Base-by-base conservation (phyloP, 2,329 filamentous ascomycete genomes). In the Phialophora expanda region DNA sequence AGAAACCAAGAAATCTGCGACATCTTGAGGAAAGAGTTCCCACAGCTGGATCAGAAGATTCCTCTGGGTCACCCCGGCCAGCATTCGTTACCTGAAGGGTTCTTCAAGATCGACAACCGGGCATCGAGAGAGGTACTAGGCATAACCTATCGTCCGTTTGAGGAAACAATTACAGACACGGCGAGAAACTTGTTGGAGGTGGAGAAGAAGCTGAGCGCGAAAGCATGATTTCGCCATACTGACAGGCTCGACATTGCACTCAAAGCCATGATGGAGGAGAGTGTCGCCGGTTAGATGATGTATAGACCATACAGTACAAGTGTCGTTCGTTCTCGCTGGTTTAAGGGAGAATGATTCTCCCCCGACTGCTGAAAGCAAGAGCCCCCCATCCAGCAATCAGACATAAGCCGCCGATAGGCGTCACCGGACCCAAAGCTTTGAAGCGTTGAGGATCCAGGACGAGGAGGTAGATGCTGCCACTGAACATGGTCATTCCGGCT, bases 401-500 rank as follows among this genome's bases (percentile, higher is more conserved):
- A 66, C 84, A 88, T 57, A 88, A 32, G 4, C 69, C 69, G 30
- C 69, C 88, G 1, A 90, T 65, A 14, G 88, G 88, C 57, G 88
- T 90, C 12, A 89, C 83, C 0, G 88, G 88, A 0, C 88, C 88
- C 68, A 90, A 65, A 62, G 80, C 78, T 73, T 83, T 84, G 77
- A 88, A 89, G 30, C 82, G 78, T 71, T 85, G 81, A 22, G 87
- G 84, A 76, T 89, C 84, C n/a, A 90, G 78, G 0, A 85, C 81
- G 9, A 90, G 81, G 9, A 86, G 79, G 75, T 90, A 90, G 69
- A 90, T 83, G 73, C 83, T 86, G 1, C 88, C 88, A 66, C 83
- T 86, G 76, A 90, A 90, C 81, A 89, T 83, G 3, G 85, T 86
- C 80, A 90, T 89, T 59, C 88, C 88, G 0, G 85, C 85, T 0